Percentiles rank a stretch among this genome's conserved stretches.
Evolutionary conservation across 2,329 filamentous ascomycete species (phyloP).

Genomic region (Fusarium mundagurra): DNA sequence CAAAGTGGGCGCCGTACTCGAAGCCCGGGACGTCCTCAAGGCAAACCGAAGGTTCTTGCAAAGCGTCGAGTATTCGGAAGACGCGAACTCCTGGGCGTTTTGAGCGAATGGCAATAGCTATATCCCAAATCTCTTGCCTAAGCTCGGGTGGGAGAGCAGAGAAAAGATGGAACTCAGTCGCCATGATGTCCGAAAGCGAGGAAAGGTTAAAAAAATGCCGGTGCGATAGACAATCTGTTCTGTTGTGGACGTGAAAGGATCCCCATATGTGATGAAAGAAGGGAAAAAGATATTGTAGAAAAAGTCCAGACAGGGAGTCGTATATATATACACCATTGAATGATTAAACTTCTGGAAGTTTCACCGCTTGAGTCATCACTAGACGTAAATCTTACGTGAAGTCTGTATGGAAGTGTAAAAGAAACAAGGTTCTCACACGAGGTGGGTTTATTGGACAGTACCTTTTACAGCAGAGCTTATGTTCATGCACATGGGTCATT

Average conservation of each 20-base stretch:
- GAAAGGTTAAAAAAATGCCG: fast-evolving
- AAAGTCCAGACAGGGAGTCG: neutral
- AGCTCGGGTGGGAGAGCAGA: neutral
- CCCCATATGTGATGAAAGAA: fast-evolving
- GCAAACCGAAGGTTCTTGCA: fast-evolving
- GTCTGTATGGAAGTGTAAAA: neutral
- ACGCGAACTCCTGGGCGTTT: fast-evolving
- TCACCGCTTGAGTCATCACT: neutral
- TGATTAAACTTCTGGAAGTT: neutral
- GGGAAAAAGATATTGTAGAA: fast-evolving
- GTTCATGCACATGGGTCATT: too few species aligned
- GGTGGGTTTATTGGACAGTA: neutral
- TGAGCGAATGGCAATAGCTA: neutral
- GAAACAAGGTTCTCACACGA: fast-evolving
- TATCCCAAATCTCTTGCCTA: neutral
- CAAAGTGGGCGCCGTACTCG: neutral
- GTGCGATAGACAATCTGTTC: neutral
- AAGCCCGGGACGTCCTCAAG: neutral
- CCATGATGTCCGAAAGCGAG: neutral
- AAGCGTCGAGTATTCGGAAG: neutral
- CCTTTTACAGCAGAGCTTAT: too few species aligned
- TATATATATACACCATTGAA: neutral
- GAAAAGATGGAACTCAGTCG: neutral
- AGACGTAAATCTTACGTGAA: neutral
- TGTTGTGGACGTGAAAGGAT: fast-evolving